Evolutionary conservation across 2,329 filamentous ascomycete genomes (phyloP), one percentile per base, ranked within the genome.

Genomic region (Fusarium sp.): DNA sequence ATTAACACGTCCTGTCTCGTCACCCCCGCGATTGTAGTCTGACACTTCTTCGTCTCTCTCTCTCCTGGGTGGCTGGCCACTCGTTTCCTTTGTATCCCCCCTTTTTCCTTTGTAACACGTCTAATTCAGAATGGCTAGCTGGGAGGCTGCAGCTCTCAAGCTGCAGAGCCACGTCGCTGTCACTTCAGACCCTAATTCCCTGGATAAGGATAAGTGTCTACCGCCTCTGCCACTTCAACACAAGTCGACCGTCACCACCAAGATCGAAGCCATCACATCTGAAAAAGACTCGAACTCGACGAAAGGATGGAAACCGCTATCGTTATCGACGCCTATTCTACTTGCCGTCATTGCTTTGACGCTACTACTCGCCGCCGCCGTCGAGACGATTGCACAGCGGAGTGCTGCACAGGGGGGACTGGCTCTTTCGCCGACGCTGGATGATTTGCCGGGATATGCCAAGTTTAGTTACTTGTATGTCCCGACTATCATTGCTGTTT

Each of bases 401-500:
- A 88, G 85, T 61, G 70, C 82, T 9, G 57, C 75, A 0, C 65
- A 87, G 14, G 83, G 85, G 0, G 90, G 88, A 0, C 69, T 87
- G 0, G 81, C 80, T 0, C 68, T 85, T 0, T 81, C 81, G 0
- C 45, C 72, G 0, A 68, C 79, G 0, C 45, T 69, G 0, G 64
- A 83, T 0, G 80, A 80, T 0, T 77, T 91, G 0, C 83, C 88
- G 0, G 3, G 80, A 0, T 69, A 73, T 1, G 79, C 78, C 0
- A 83, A 73, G 0, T 84, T 88, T 6, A 64, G 79, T 0, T 90
- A 89, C n/a, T 75, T 87, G 0, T 91, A 90, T 56, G 72, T 87
- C 0, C 90, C 90, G 0, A 92, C 87, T 0, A 82, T 91, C 0
- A 60, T 91, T 0, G 86, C 89, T 0, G 86, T 92, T 0, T 8